Conservation (phyloP, 106 monocot species). For the Dioscorea alata region DNA sequence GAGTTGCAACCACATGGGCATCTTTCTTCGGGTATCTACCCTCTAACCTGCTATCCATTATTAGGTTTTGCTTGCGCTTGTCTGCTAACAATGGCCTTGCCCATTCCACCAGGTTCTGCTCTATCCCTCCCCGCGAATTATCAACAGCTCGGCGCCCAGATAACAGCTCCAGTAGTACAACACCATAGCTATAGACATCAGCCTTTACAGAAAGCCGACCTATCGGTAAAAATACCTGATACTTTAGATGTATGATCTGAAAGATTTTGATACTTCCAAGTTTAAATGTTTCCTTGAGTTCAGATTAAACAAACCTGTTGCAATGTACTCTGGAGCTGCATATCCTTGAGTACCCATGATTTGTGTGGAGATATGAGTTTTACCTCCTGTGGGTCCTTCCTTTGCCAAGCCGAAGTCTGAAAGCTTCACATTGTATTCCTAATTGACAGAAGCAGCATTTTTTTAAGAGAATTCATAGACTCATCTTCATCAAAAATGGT, state of each 20-base stretch:
- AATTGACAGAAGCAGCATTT: not conserved
- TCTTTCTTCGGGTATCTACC: conserved; percentile 75
- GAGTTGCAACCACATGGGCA: conserved; percentile 41
- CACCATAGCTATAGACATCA: conserved; percentile 94
- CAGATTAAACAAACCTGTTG: conserved; percentile 49
- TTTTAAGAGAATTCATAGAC: not conserved
- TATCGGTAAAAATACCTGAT: conserved; percentile 4
- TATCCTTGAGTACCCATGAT: conserved; percentile 96
- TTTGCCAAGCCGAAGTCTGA: conserved; percentile 96
- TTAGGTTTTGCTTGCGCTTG: conserved; percentile 50
- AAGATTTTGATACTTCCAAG: too few species aligned
- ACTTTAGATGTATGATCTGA: too few species aligned
- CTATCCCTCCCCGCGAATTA: conserved; percentile 36
- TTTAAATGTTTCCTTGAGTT: too few species aligned
- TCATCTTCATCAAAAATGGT: too few species aligned
- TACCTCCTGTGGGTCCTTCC: conserved; percentile 91
- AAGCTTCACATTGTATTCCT: conserved; percentile 78
- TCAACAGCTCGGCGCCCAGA: conserved; percentile 72
- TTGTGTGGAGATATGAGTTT: conserved; percentile 88
- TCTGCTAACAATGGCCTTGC: conserved; percentile 54
- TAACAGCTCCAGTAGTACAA: conserved; percentile 72
- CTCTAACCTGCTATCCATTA: conserved; percentile 76
- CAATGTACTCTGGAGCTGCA: conserved; percentile 92
- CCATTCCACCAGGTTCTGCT: conserved; percentile 82
- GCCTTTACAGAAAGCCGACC: conserved; percentile 75